phyloP scores from a whole-genome alignment of 2,329 filamentous ascomycete genomes.

The Fusarium virguliforme region DNA sequence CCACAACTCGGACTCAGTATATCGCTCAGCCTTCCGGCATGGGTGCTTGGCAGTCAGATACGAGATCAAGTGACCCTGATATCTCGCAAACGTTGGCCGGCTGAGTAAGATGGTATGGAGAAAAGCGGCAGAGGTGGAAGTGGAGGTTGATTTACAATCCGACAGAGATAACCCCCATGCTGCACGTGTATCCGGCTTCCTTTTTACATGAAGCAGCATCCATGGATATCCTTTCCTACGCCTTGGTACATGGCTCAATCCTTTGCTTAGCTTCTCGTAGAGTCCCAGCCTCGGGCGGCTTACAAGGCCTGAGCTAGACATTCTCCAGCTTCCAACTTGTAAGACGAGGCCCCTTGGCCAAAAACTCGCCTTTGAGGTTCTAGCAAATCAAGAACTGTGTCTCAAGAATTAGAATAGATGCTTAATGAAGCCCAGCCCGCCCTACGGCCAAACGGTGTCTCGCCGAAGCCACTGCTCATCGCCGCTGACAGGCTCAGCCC shows the following conservation, averaged over 20 bases:
- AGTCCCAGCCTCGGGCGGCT: background rate
- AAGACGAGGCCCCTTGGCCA: background rate
- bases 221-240: background rate
- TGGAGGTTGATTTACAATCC: background rate
- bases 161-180: background rate
- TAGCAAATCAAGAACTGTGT: background rate
- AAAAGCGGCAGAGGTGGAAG: background rate
- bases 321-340: background rate
- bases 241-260: background rate
- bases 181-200: background rate
- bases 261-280: constrained; percentile 5
- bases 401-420: background rate
- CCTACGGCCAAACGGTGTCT: constrained; percentile 1
- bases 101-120: constrained; percentile 4
- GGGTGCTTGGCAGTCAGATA: background rate
- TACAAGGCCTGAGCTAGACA: background rate
- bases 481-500: constrained; percentile 7
- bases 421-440: background rate
- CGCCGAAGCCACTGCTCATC: constrained; percentile 6
- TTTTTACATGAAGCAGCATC: background rate
- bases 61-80: background rate
- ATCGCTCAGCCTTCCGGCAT: background rate
- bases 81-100: background rate
- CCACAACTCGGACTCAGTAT: background rate
- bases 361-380: background rate